Conservation (phyloP, 2,329 filamentous ascomycete species). For the Fusarium pseudonygamai region DNA sequence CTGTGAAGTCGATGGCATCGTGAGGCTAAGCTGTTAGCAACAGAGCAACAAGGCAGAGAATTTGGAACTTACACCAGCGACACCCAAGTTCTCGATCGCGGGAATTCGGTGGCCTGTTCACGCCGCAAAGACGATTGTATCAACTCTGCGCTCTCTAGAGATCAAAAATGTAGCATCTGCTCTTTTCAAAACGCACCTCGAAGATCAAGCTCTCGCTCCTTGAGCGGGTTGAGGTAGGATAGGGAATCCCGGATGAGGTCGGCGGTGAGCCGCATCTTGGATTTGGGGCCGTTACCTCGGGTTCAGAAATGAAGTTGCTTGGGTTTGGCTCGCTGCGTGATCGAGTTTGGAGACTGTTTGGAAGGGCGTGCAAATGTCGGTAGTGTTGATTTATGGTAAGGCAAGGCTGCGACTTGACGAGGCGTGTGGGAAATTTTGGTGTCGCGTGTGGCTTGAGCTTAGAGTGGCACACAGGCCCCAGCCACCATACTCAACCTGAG, state of each 20-base stretch:
- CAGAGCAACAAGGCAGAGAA: background rate
- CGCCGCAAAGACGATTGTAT: conserved; percentile 67
- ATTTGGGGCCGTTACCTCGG: conserved; percentile 40
- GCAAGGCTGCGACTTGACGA: conserved; percentile 44
- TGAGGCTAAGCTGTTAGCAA: conserved; percentile 71
- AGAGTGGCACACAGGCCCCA: conserved; percentile 19
- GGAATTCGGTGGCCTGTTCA: conserved; percentile 96
- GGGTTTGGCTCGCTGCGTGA: background rate
- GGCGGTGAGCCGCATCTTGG: conserved; percentile 89
- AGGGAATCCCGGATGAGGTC: conserved; percentile 95
- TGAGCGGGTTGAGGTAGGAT: conserved; percentile 98
- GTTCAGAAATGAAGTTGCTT: background rate
- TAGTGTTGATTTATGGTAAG: conserved; percentile 38
- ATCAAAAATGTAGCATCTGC: conserved; percentile 86
- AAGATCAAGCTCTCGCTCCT: conserved; percentile 98
- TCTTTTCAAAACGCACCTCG: conserved; percentile 97
- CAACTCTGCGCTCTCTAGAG: conserved; percentile 73
- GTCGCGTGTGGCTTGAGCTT: conserved; percentile 29
- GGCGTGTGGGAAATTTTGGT: conserved; percentile 48
- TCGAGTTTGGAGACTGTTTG: background rate
- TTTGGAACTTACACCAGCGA: conserved; percentile 77
- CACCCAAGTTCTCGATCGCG: conserved; percentile 96
- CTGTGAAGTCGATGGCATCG: conserved; percentile 97
- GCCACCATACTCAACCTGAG: conserved; percentile 8
- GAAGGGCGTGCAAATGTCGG: conserved; percentile 9